Evolutionary conservation across 495 filamentous ascomycete species (phyloP).

Genomic region (Annulohypoxylon maeteangense): DNA sequence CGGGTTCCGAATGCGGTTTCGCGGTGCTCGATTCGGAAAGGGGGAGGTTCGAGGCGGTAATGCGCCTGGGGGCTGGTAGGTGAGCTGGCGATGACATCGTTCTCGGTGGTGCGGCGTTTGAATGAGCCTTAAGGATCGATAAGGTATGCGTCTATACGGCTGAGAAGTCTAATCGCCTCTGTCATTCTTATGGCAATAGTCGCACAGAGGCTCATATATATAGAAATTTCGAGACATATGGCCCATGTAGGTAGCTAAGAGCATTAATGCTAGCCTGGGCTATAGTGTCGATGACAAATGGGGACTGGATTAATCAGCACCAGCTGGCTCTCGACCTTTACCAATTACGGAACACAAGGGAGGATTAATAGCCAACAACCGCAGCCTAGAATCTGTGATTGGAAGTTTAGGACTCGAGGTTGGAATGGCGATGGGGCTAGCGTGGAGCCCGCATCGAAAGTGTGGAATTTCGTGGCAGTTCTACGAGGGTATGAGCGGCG

Average conservation of each 20-base stretch:
- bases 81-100: slow-evolving; percentile 34
- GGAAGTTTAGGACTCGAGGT: neutral
- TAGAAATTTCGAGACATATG: neutral
- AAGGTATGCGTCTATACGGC: neutral
- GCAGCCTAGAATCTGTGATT: neutral
- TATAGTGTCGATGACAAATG: slow-evolving; percentile 42
- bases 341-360: neutral
- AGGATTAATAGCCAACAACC: slow-evolving; percentile 4
- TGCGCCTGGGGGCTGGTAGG: slow-evolving; percentile 34
- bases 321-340: neutral
- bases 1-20: slow-evolving; percentile 30
- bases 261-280: slow-evolving; percentile 1
- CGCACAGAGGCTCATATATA: slow-evolving; percentile 25
- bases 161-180: neutral
- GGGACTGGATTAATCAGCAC: slow-evolving; percentile 20
- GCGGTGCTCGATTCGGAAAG: slow-evolving; percentile 17
- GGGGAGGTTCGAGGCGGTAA: slow-evolving; percentile 42
- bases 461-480: neutral
- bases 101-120: neutral
- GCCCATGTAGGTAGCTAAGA: neutral
- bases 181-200: neutral
- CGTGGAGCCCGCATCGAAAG: neutral
- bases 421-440: slow-evolving; percentile 1
- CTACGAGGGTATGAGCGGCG: neutral
- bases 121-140: neutral